These are phyloP conservation scores for Pseudoturritis turrita DNA, from an alignment of 345 rosid species.

Conservation along the genomic window DNA sequence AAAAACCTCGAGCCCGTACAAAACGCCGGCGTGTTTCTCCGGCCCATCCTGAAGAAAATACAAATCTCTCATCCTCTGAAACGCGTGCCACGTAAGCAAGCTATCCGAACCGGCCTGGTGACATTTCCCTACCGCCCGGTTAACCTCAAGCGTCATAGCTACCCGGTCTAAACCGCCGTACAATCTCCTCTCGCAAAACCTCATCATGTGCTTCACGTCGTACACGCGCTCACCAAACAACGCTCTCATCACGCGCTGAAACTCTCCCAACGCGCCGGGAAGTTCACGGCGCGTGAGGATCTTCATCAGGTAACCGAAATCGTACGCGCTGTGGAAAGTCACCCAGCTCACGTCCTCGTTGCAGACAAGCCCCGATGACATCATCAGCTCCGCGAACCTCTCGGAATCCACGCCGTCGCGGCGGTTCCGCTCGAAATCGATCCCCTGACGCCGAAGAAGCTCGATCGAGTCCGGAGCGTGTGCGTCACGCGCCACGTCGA, in stretches of 20 bases:
- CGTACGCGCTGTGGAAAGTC: slow-evolving; percentile 90
- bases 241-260: slow-evolving; percentile 40
- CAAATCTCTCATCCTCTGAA: slow-evolving; percentile 60
- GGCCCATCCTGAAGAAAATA: slow-evolving; percentile 56
- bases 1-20: slow-evolving; percentile 63
- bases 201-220: slow-evolving; percentile 78
- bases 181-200: slow-evolving; percentile 49
- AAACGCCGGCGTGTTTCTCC: slow-evolving; percentile 69
- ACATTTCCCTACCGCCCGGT: slow-evolving; percentile 74
- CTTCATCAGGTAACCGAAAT: slow-evolving; percentile 81
- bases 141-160: slow-evolving; percentile 47
- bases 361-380: slow-evolving; percentile 81
- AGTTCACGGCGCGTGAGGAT: slow-evolving; percentile 58
- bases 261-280: slow-evolving; percentile 49
- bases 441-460: slow-evolving; percentile 66
- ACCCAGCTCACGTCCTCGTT: slow-evolving; percentile 83
- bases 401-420: slow-evolving; percentile 53
- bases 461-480: slow-evolving; percentile 81
- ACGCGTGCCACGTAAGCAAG: slow-evolving; percentile 83
- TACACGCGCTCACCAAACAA: slow-evolving; percentile 62
- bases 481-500: slow-evolving; percentile 55
- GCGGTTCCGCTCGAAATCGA: slow-evolving; percentile 61
- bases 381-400: slow-evolving; percentile 69
- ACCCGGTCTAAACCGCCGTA: slow-evolving; percentile 78
- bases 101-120: slow-evolving; percentile 96